These are phyloP conservation scores for Yamadazyma trypodendri DNA, from an alignment of 1,139 yeast species.

Conservation along the genomic window DNA sequence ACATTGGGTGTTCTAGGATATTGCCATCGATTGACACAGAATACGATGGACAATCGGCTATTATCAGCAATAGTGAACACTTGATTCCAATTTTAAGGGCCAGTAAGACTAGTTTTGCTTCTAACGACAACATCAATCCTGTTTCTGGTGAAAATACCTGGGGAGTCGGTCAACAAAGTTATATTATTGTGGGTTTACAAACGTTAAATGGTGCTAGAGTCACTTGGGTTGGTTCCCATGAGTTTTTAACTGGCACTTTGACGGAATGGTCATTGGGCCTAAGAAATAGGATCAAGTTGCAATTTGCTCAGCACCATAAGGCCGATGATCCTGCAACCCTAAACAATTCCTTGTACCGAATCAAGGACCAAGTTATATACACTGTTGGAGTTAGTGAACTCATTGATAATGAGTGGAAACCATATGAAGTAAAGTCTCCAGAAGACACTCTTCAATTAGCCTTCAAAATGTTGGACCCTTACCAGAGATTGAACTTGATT, in stretches of 20 bases:
- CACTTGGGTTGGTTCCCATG: conserved; percentile 73
- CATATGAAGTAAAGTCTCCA: conserved; percentile 47
- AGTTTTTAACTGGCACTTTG: conserved; percentile 50
- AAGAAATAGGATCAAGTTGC: conserved; percentile 60
- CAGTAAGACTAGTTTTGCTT: conserved; percentile 65
- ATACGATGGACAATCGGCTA: conserved; percentile 43
- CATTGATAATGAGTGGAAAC: conserved; percentile 64
- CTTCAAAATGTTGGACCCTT: conserved; percentile 91
- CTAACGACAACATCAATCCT: conserved; percentile 35
- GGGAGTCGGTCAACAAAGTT: conserved; percentile 83
- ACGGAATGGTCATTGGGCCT: conserved; percentile 79
- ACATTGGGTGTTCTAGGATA: conserved; percentile 24
- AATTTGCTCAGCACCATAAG: conserved; percentile 52
- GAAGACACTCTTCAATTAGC: conserved; percentile 74
- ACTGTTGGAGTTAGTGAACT: conserved; percentile 69
- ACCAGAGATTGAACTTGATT: conserved; percentile 69
- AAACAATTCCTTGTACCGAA: conserved; percentile 58
- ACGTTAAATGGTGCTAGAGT: conserved; percentile 77
- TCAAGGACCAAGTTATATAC: conserved; percentile 67
- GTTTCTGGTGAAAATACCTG: conserved; percentile 54
- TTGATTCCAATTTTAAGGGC: conserved; percentile 73
- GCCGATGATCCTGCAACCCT: conserved; percentile 38
- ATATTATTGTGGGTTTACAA: conserved; percentile 78
- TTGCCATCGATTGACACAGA: conserved; percentile 18
- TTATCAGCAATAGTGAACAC: conserved; percentile 51